Conservation (phyloP, 2,329 filamentous ascomycete species). For the Cordyceps militaris region DNA sequence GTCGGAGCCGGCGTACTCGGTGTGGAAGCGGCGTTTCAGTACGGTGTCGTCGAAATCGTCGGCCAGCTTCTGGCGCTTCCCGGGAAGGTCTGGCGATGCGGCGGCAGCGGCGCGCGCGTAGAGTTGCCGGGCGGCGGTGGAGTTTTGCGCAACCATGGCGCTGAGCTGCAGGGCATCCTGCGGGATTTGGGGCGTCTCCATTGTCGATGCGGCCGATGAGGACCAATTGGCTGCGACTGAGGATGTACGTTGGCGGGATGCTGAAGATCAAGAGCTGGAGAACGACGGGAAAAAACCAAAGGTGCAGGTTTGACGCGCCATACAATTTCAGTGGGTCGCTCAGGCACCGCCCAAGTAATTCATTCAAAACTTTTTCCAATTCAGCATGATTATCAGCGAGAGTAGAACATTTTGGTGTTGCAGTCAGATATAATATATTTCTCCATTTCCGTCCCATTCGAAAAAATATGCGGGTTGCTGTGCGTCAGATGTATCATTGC, state of each 20-base stretch:
- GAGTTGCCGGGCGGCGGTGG: slow-evolving; percentile 25
- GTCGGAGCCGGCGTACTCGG: slow-evolving; percentile 72
- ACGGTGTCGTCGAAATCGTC: slow-evolving; percentile 27
- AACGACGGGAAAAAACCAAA: neutral
- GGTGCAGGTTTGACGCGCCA: neutral
- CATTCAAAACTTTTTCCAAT: neutral
- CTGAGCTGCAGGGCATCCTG: slow-evolving; percentile 29
- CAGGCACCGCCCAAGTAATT: neutral
- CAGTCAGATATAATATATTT: no score
- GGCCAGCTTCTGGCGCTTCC: slow-evolving; percentile 34
- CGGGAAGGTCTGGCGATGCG: slow-evolving; percentile 11
- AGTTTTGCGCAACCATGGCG: slow-evolving; percentile 29
- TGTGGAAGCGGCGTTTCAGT: slow-evolving; percentile 47
- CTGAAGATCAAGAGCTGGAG: neutral
- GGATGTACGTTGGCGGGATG: neutral
- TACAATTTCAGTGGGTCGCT: slow-evolving; percentile 2
- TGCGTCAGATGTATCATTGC: no score
- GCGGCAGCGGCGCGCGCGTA: slow-evolving; percentile 23
- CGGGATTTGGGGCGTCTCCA: slow-evolving; percentile 28
- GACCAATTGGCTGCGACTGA: slow-evolving; percentile 5
- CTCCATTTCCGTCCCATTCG: no score
- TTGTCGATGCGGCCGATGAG: slow-evolving; percentile 16
- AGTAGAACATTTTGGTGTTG: no score
- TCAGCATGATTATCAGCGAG: neutral
- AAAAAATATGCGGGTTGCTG: no score